A percentile compares a stretch with the other conserved stretches of the same genome.
Conservation (phyloP, 192 early-diverging fungal species). For the Backusella liffmaniae region DNA sequence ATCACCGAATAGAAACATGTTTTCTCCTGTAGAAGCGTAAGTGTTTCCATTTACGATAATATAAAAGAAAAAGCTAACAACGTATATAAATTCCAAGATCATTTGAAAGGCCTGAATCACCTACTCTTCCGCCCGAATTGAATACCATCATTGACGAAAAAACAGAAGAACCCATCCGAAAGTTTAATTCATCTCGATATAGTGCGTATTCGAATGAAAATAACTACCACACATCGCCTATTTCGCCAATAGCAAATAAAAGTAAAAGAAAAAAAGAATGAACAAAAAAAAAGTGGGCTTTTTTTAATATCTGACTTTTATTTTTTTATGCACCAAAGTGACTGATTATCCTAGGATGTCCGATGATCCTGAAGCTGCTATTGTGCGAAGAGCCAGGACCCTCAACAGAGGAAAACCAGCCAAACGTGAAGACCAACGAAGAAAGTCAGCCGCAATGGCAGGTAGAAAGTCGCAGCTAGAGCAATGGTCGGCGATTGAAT, state of each 20-base stretch:
- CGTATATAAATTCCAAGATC: neutral
- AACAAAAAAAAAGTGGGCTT: neutral
- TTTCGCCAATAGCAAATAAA: neutral
- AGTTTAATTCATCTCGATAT: neutral
- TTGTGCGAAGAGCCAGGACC: neutral
- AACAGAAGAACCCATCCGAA: neutral
- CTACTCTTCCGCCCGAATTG: constrained; percentile 15
- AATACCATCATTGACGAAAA: neutral
- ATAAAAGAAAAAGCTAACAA: neutral
- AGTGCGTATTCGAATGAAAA: neutral
- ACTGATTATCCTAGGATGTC: neutral
- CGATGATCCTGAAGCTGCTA: neutral
- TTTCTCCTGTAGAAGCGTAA: neutral
- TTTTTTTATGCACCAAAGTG: neutral
- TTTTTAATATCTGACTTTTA: neutral
- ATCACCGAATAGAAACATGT: neutral
- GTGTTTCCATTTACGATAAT: neutral
- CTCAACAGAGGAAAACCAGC: neutral
- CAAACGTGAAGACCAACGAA: neutral
- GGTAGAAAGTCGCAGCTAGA: neutral
- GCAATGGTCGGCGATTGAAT: constrained; percentile 14
- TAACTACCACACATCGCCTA: neutral
- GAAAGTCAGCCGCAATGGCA: neutral
- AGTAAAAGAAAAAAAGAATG: neutral
- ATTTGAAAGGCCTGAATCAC: constrained; percentile 30